Conservation (phyloP, 2,329 filamentous ascomycete genomes). For the Orbilia blumenaviensis region DNA sequence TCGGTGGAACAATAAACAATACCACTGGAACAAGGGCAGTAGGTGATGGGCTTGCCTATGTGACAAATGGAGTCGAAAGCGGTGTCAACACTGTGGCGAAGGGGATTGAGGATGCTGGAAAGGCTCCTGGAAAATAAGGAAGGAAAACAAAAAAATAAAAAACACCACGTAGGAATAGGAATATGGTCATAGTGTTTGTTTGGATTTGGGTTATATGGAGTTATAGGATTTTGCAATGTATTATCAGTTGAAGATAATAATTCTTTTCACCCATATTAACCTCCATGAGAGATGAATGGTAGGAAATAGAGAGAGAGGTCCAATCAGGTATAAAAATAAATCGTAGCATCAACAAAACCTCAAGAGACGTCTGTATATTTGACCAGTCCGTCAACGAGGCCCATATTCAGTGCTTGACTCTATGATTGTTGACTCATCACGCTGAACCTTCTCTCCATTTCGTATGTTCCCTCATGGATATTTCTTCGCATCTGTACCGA, state of each 20-base stretch:
- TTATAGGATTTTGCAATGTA: neutral
- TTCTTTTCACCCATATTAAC: neutral
- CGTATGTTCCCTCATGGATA: neutral
- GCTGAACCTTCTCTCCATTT: constrained; percentile 58
- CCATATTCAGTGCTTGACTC: constrained; percentile 95
- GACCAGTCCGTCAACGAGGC: constrained; percentile 44
- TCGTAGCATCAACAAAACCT: constrained; percentile 50
- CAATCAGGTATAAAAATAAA: constrained; percentile 50
- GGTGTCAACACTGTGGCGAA: constrained; percentile 26
- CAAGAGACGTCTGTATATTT: constrained; percentile 52
- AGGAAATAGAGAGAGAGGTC: neutral
- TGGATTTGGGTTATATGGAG: neutral
- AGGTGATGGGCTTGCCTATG: constrained; percentile 29
- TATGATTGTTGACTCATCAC: constrained; percentile 90
- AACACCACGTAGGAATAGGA: too few relatives aligned
- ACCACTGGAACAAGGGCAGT: constrained; percentile 35
- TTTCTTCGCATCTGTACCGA: constrained; percentile 55
- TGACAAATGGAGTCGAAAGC: constrained; percentile 40
- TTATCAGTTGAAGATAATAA: neutral
- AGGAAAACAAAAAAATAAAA: neutral
- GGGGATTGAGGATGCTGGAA: constrained; percentile 39
- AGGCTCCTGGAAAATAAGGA: constrained; percentile 42
- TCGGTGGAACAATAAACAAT: constrained; percentile 49
- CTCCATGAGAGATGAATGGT: neutral
- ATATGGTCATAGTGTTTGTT: too few relatives aligned